Percentiles rank a stretch among this genome's conserved stretches.
Evolutionary conservation across 176 grass and related monocot species (phyloP).

Genomic region (Oryza nivara): DNA sequence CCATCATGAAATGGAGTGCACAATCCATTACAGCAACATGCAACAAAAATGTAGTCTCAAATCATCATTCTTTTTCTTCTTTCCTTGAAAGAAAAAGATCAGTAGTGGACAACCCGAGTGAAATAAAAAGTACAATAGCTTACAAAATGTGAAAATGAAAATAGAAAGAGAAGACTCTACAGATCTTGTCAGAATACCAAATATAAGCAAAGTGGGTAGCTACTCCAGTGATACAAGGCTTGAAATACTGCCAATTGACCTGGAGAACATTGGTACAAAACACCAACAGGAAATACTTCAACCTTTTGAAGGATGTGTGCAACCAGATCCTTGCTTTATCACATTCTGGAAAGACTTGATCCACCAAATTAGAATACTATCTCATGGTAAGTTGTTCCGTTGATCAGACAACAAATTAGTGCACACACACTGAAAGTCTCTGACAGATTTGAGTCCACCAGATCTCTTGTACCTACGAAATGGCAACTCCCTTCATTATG

Average conservation of each 20-base stretch:
- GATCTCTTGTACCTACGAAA: not conserved
- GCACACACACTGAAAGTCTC: not conserved
- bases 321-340: not conserved
- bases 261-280: not conserved
- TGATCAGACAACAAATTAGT: not conserved
- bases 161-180: not conserved
- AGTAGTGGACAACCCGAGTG: not conserved
- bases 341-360: not conserved
- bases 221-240: slow-evolving; percentile 6
- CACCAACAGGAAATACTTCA: not conserved
- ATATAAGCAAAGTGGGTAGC: not conserved
- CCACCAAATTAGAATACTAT: not conserved
- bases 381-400: no score
- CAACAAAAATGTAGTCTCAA: not conserved
- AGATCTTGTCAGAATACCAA: slow-evolving; percentile 2
- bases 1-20: not conserved
- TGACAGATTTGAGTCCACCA: not conserved
- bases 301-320: not conserved
- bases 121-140: not conserved
- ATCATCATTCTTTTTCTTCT: slow-evolving; percentile 5
- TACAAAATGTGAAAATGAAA: slow-evolving; percentile 7
- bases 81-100: not conserved
- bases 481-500: slow-evolving; percentile 19
- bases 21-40: not conserved
- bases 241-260: not conserved